phyloP scores from a whole-genome alignment of 140 eudicot species.

The Anethum foeniculum region DNA sequence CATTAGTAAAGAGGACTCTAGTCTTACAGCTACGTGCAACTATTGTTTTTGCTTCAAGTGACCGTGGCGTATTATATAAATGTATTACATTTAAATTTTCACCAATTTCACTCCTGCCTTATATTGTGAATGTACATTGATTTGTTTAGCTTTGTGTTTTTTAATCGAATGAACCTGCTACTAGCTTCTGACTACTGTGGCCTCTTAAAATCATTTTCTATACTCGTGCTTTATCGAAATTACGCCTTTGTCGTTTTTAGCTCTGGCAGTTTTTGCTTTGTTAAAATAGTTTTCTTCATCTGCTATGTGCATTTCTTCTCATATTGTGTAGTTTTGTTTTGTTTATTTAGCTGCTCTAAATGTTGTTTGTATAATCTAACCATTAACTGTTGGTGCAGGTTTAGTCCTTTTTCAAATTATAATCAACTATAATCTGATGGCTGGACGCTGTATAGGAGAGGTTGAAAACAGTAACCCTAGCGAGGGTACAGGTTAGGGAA shows the following conservation, averaged over 20 bases:
- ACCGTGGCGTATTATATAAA: not conserved
- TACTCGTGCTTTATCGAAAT: not conserved
- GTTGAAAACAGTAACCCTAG: not conserved
- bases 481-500: not conserved
- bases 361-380: not conserved
- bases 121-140: not conserved
- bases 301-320: not conserved
- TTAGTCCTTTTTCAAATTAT: not conserved
- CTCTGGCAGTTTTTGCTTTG: not conserved
- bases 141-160: not conserved
- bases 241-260: not conserved
- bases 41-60: not conserved
- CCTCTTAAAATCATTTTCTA: not conserved
- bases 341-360: not conserved
- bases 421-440: not conserved
- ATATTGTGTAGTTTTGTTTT: not conserved
- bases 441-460: not conserved
- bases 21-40: not conserved
- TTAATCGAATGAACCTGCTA: not conserved
- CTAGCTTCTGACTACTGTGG: not conserved
- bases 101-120: not conserved
- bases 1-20: not conserved
- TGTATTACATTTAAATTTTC: not conserved
- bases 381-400: not conserved
- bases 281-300: not conserved